Conservation (phyloP, 306 rosid genomes). For the Sicyos edulis region DNA sequence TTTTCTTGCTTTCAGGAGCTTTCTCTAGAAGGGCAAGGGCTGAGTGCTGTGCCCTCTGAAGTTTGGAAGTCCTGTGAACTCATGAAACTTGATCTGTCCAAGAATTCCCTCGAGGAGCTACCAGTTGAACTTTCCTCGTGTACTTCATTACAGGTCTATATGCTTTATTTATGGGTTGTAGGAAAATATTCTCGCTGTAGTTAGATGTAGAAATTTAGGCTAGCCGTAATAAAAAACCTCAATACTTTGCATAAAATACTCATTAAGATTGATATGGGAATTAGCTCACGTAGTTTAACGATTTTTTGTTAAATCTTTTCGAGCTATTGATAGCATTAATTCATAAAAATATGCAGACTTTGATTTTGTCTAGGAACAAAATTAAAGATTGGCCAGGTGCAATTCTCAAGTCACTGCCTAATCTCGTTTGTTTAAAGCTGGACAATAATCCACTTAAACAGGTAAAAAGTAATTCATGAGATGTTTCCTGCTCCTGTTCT, state of each 20-base stretch:
- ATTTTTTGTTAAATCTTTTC: conserved; percentile 19
- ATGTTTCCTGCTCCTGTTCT: not conserved
- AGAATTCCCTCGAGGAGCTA: conserved; percentile 75
- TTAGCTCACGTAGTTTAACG: conserved; percentile 21
- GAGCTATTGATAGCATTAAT: not conserved
- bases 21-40: conserved; percentile 68
- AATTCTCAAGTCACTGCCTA: conserved; percentile 55
- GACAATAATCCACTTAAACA: conserved; percentile 66
- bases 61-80: conserved; percentile 76
- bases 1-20: conserved; percentile 55
- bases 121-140: conserved; percentile 83
- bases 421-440: conserved; percentile 72
- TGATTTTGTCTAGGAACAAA: conserved; percentile 76
- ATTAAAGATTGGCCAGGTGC: conserved; percentile 81
- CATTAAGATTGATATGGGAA: not conserved
- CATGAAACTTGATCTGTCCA: conserved; percentile 61
- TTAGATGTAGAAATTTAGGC: not conserved
- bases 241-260: not conserved
- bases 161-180: conserved; percentile 6
- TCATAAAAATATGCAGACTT: conserved; percentile 45
- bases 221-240: not conserved
- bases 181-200: conserved; percentile 6
- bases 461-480: conserved; percentile 37
- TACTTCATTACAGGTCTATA: conserved; percentile 52
- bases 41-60: conserved; percentile 70